Conservation (phyloP, 129 eudicot genomes). For the Tagetes patula region DNA sequence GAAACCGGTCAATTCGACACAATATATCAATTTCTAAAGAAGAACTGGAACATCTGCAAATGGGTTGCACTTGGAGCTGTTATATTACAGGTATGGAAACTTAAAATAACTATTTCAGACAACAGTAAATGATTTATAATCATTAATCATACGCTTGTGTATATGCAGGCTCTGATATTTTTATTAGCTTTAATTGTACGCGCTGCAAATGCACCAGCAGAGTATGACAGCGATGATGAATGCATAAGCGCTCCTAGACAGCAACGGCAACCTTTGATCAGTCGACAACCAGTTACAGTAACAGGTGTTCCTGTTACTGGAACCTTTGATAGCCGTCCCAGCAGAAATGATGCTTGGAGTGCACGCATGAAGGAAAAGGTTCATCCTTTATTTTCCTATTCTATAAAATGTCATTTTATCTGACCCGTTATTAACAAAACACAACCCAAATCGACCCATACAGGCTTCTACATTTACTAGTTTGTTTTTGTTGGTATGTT, state of each 20-base stretch:
- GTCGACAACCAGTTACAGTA: conserved; percentile 58
- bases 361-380: conserved; percentile 98
- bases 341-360: conserved; percentile 95
- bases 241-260: conserved; percentile 69
- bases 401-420: background rate
- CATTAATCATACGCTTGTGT: conserved; percentile 5
- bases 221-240: conserved; percentile 92
- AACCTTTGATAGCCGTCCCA: conserved; percentile 67
- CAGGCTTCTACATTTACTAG: background rate
- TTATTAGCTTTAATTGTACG: conserved; percentile 73
- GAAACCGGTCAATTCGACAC: conserved; percentile 71
- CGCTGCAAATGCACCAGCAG: conserved; percentile 70
- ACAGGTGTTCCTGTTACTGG: conserved; percentile 71
- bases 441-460: background rate
- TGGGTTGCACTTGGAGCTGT: conserved; percentile 92
- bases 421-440: background rate
- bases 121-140: background rate
- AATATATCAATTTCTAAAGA: conserved; percentile 63
- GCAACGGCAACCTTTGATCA: conserved; percentile 79
- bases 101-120: conserved; percentile 2
- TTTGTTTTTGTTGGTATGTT: conserved; percentile 8
- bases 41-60: conserved; percentile 72
- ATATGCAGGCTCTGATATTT: conserved; percentile 75
- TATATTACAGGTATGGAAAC: conserved; percentile 60
- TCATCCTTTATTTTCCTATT: background rate